Conservation (phyloP, 345 rosid species). For the Turritis glabra region DNA sequence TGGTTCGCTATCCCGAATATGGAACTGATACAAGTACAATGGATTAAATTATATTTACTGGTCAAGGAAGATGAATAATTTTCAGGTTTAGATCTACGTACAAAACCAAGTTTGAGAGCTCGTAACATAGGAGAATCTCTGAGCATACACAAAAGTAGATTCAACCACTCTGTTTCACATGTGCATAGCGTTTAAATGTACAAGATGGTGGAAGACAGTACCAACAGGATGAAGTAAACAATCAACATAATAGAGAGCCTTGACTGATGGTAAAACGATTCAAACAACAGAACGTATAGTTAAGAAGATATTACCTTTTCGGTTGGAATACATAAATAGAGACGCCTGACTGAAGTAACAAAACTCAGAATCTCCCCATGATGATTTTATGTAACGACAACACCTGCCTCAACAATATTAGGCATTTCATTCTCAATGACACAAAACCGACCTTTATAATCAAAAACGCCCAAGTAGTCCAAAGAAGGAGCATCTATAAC, state of each 20-base stretch:
- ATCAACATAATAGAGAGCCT: no score
- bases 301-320: neutral
- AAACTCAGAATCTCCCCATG: neutral
- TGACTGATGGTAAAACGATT: no score
- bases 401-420: neutral
- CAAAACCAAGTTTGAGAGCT: neutral
- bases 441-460: neutral
- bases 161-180: neutral
- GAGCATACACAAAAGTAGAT: neutral
- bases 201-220: neutral
- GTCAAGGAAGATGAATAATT: no score
- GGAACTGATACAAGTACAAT: no score
- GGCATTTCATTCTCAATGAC: neutral
- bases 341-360: neutral
- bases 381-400: neutral
- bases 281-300: no score
- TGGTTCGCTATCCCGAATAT: no score
- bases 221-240: constrained; percentile 9
- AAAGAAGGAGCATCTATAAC: constrained; percentile 3
- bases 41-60: no score
- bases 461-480: neutral
- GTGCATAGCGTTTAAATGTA: neutral
- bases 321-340: neutral
- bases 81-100: no score
- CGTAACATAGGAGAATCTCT: neutral